Evolutionary conservation across 2,329 filamentous ascomycete genomes (phyloP).

Genomic region (Aciculosporium take): DNA sequence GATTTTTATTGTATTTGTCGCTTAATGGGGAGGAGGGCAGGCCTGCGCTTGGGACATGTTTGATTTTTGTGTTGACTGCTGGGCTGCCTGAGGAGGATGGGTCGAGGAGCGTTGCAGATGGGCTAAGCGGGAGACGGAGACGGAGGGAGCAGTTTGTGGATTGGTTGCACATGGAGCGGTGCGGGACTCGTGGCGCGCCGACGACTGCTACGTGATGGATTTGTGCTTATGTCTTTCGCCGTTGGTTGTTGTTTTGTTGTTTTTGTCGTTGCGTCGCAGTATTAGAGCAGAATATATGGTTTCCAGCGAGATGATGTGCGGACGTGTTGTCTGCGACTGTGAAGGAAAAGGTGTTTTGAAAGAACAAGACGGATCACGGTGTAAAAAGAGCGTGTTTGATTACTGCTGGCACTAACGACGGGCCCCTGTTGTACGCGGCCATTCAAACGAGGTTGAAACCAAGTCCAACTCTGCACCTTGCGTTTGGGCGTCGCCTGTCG

Average conservation of each 20-base stretch:
- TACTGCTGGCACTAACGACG: not conserved
- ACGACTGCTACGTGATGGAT: slow-evolving; percentile 34
- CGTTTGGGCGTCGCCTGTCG: too few relatives aligned
- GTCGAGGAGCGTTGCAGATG: slow-evolving; percentile 13
- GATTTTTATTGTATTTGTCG: slow-evolving; percentile 20
- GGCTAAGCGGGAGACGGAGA: slow-evolving; percentile 10
- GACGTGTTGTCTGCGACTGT: not conserved
- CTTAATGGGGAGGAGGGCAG: slow-evolving; percentile 15
- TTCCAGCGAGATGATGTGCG: not conserved
- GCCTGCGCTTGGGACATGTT: slow-evolving; percentile 18
- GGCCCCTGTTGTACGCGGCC: too few relatives aligned
- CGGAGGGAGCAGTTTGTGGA: slow-evolving; percentile 9
- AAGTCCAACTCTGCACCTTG: too few relatives aligned
- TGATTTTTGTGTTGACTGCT: slow-evolving; percentile 11
- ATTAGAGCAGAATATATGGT: slow-evolving; percentile 4
- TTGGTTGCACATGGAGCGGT: slow-evolving; percentile 10
- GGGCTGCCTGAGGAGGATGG: slow-evolving; percentile 17
- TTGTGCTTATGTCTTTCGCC: slow-evolving; percentile 27
- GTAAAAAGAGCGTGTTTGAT: not conserved
- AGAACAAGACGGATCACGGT: too few relatives aligned
- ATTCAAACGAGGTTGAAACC: too few relatives aligned
- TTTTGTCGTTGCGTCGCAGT: slow-evolving; percentile 15
- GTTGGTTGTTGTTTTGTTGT: slow-evolving; percentile 18
- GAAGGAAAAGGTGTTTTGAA: not conserved
- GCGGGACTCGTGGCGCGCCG: slow-evolving; percentile 22